Percentiles rank a stretch among this genome's conserved stretches.
Evolutionary conservation across 2,329 filamentous ascomycete species (phyloP).

Genomic region (Gnomoniopsis smithogilvyi): DNA sequence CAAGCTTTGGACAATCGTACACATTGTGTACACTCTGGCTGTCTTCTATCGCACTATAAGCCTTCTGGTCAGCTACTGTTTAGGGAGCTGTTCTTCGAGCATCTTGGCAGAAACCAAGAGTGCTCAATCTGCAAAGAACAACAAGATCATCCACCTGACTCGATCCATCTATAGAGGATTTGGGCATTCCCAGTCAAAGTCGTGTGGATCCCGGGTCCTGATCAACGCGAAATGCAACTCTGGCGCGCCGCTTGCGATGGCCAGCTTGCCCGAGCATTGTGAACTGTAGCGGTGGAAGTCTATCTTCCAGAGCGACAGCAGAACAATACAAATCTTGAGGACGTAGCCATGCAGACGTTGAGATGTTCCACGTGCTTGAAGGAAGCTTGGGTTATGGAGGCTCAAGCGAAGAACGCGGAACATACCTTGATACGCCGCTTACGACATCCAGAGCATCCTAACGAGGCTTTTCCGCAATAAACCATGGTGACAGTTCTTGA

Average conservation of each 20-base stretch:
- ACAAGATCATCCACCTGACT: too few relatives aligned
- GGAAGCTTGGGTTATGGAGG: neutral
- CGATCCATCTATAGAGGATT: too few relatives aligned
- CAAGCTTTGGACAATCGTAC: constrained; percentile 57
- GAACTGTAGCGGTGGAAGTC: too few relatives aligned
- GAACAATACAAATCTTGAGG: too few relatives aligned
- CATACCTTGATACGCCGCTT: constrained; percentile 53
- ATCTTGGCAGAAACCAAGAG: neutral
- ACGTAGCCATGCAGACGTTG: neutral
- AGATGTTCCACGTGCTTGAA: neutral
- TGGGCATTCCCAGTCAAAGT: too few relatives aligned
- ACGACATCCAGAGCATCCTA: constrained; percentile 52
- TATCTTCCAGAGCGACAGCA: too few relatives aligned
- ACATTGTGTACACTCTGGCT: constrained; percentile 61
- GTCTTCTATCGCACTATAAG: constrained; percentile 56
- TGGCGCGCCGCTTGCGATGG: too few relatives aligned
- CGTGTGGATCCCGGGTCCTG: too few relatives aligned
- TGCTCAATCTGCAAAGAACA: neutral
- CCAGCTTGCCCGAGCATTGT: too few relatives aligned
- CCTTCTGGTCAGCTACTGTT: constrained; percentile 3
- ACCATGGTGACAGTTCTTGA: constrained; percentile 38
- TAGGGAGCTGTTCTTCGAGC: neutral
- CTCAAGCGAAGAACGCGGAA: constrained; percentile 6
- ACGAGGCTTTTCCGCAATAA: constrained; percentile 55
- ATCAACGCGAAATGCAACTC: too few relatives aligned